Evolutionary conservation across 2,329 filamentous ascomycete genomes (phyloP).

Genomic region (Rutstroemia sp.): DNA sequence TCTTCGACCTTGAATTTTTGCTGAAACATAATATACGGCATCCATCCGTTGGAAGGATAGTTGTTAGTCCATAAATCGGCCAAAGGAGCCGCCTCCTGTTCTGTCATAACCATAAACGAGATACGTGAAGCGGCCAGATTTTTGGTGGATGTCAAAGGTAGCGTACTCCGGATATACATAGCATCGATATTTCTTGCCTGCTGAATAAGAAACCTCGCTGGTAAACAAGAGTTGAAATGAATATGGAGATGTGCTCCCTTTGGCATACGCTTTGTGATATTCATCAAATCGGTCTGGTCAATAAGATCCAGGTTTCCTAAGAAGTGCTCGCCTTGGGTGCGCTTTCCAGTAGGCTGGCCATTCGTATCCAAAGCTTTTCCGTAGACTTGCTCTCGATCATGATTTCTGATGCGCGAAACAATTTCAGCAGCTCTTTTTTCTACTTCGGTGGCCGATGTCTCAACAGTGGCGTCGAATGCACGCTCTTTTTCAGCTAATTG

Average conservation of each 20-base stretch:
- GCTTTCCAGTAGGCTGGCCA: conserved; percentile 18
- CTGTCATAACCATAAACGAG: conserved; percentile 28
- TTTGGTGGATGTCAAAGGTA: conserved; percentile 35
- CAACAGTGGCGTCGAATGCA: conserved; percentile 26
- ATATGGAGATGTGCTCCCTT: conserved; percentile 69
- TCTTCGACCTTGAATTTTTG: conserved; percentile 28
- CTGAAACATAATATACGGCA: conserved; percentile 40
- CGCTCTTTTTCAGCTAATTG: conserved; percentile 19
- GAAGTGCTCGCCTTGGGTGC: conserved; percentile 45
- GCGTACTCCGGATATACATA: conserved; percentile 63
- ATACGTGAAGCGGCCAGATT: conserved; percentile 22
- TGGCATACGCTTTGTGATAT: conserved; percentile 51
- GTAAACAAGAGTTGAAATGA: conserved; percentile 70
- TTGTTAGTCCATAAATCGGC: conserved; percentile 41
- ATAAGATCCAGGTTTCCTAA: conserved; percentile 48
- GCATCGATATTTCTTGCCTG: conserved; percentile 44
- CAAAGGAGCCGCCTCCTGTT: conserved; percentile 24
- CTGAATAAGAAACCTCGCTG: conserved; percentile 52
- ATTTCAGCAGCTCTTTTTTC: conserved; percentile 25
- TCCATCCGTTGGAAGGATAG: conserved; percentile 40
- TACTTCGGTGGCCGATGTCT: conserved; percentile 17
- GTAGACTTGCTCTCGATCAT: conserved; percentile 25
- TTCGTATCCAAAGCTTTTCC: conserved; percentile 15
- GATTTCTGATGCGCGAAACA: conserved; percentile 24
- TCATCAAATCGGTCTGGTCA: conserved; percentile 47